Evolutionary conservation across 176 grass and related monocot species (phyloP), one percentile per base, ranked within the genome.

Genomic region (Raddia distichophylla): DNA sequence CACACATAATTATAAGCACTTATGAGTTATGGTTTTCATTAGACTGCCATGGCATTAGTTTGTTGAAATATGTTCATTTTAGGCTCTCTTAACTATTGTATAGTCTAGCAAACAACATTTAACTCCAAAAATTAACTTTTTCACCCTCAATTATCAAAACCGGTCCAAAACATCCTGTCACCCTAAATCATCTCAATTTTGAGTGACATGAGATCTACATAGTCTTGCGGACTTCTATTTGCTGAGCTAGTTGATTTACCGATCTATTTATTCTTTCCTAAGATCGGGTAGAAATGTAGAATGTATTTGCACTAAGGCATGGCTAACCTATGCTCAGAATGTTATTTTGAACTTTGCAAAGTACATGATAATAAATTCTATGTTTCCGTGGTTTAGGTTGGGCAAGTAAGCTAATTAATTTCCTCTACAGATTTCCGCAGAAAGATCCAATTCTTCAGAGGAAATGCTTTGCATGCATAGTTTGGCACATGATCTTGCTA

Each of bases 401-500:
- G 57, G 68, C 58, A 47, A 73, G 13, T 8, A 65, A 80, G 22
- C 16, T 80, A 80, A 80, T 50, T 80, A 71, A 64, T 19, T 35
- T 64, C 20, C 11, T 87, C 16, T 60, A 50, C 67, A 84, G 82
- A 17, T 12, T 65, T 40, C 13, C 47, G 53, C 45, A 47, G 75
- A 72, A 78, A 50, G 51, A 16, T 45, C 19, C 19, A 55, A 48
- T 68, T 7, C 54, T 62, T 77, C 73, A 64, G 79, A 83, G 54
- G 82, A 87, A 81, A 75, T 77, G 19, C 86, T 91, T 62, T 46
- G 20, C 27, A 85, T 89, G 90, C 69, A 89, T 83, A 71, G 83
- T 66, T 83, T 89, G 42, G 83, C 87, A 50, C 78, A 92, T 43
- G 82, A 89, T 80, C 90, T 92, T 64, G 86, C 86, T 79, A 92